Base-by-base conservation (phyloP, 768 basidiomycete species). In the Lactifluus pinguis region DNA sequence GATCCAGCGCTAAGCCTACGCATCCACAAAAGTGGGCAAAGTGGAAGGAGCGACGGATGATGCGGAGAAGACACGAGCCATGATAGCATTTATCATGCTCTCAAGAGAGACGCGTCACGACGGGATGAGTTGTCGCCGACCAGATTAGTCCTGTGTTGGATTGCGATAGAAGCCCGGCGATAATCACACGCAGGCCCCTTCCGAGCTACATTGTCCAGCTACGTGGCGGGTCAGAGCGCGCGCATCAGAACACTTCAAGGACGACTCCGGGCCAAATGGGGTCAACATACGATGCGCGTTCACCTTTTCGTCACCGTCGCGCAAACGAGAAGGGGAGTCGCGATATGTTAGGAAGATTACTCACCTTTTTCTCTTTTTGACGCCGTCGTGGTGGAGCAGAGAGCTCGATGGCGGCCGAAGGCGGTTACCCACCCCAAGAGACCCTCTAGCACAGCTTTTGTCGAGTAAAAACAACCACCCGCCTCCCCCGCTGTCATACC, bases 171-270 rank as follows among this genome's bases (percentile, higher is more conserved):
- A 44, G 45, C 38, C 25, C 19, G 17, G 36, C 21, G 39, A 58
- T 53, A 62, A 62, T 49, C 52, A 58, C 49, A 47, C 41, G 44
- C 34, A n/a, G 53, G 41, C 14, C 25, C 10, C 57, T 56, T 50
- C 21, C 51, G 53, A 53, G 21, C 13, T 32, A 39, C 25, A 25
- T 30, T 19, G 21, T 49, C 45, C 51, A 49, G 45, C 50, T 57
- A 57, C 52, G 30, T 49, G 57, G 61, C 52, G 15, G 14, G 19
- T 42, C 13, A n/a, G 6, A 25, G 19, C 51, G 47, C 47, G 52
- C 32, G 29, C 49, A 49, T 54, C 38, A 41, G 53, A 32, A 49
- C 42, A 14, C 3, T n/a, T 15, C 59, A 45, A 11, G 8, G 19
- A 42, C 34, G 36, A 25, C 25, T 25, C 36, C 45, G 25, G 29